phyloP scores from a whole-genome alignment of 148 eudicot species.

The Limonium bicolor region DNA sequence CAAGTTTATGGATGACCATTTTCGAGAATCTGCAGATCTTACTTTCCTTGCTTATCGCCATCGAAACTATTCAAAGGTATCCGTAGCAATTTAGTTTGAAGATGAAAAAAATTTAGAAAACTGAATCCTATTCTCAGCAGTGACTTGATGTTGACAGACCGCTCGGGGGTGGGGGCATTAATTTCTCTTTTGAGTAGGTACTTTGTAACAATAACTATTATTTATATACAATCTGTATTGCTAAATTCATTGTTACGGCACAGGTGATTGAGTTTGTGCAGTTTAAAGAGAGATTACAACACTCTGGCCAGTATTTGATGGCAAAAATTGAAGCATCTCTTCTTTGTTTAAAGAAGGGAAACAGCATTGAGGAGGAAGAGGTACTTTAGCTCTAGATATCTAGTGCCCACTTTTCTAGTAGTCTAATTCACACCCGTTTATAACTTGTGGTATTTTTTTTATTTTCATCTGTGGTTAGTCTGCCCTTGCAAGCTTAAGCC shows the following conservation, averaged over 20 bases:
- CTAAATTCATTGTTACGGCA: too few species aligned
- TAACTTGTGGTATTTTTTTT: neutral
- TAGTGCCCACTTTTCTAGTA: neutral
- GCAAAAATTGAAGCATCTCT: slow-evolving; percentile 75
- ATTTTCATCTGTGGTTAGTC: slow-evolving; percentile 29
- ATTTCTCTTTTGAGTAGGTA: too few species aligned
- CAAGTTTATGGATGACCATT: slow-evolving; percentile 85
- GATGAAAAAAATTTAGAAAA: neutral
- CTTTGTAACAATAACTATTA: too few species aligned
- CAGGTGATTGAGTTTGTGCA: slow-evolving; percentile 94
- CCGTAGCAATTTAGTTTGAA: neutral
- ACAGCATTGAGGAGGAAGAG: slow-evolving; percentile 59
- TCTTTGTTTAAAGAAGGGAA: slow-evolving; percentile 63
- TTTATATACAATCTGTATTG: too few species aligned
- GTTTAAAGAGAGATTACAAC: slow-evolving; percentile 77
- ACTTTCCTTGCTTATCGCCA: slow-evolving; percentile 94
- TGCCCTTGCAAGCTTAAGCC: slow-evolving; percentile 46
- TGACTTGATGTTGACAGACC: too few species aligned
- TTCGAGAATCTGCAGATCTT: slow-evolving; percentile 90
- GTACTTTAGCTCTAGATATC: slow-evolving; percentile 17
- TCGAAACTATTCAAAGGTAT: slow-evolving; percentile 85
- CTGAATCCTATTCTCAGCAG: too few species aligned
- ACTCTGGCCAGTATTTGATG: slow-evolving; percentile 64
- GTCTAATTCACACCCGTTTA: neutral
- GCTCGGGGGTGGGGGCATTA: too few species aligned